A percentile compares a stretch with the other conserved stretches of the same genome.
Evolutionary conservation across 352 stramenopile species (phyloP).

Genomic region (Globisporangium paddicum): DNA sequence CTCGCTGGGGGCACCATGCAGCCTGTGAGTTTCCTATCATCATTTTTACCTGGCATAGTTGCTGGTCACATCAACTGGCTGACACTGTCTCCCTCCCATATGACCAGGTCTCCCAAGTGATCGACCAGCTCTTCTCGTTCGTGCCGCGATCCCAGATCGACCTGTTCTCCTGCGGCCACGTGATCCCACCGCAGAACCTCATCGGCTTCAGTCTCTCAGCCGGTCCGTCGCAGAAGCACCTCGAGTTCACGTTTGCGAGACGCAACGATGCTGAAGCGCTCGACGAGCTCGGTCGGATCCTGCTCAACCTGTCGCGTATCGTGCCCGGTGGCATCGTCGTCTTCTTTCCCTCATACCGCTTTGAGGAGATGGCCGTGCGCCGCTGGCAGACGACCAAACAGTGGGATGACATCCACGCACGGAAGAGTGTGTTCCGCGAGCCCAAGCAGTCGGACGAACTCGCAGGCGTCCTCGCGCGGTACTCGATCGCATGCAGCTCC

Average conservation of each 20-base stretch:
- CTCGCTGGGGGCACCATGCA: conserved; percentile 98
- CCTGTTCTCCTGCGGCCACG: conserved; percentile 97
- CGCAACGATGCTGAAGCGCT: conserved; percentile 70
- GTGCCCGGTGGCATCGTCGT: conserved; percentile 95
- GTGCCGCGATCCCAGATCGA: conserved; percentile 77
- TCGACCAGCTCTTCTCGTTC: conserved; percentile 90
- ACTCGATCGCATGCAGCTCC: conserved; percentile 58
- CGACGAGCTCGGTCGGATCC: conserved; percentile 92
- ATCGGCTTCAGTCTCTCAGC: conserved; percentile 61
- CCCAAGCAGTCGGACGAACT: conserved; percentile 92
- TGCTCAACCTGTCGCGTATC: conserved; percentile 89
- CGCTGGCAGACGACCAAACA: conserved; percentile 84
- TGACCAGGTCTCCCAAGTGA: conserved; percentile 87
- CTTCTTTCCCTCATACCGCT: conserved; percentile 97
- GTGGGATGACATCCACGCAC: conserved; percentile 78
- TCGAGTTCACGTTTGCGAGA: conserved; percentile 94
- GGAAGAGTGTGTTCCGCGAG: conserved; percentile 93
- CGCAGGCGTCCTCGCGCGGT: conserved; percentile 82
- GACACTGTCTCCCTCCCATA: not conserved
- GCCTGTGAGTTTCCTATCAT: conserved; percentile 47
- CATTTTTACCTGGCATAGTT: too few species aligned
- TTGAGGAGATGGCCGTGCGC: conserved; percentile 88
- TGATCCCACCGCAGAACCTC: conserved; percentile 94
- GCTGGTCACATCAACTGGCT: not conserved
- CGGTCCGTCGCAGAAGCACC: conserved; percentile 81